Evolutionary conservation across 2,329 filamentous ascomycete genomes (phyloP), one percentile per base, ranked within the genome.

Genomic region (Pseudocercospora vitis): DNA sequence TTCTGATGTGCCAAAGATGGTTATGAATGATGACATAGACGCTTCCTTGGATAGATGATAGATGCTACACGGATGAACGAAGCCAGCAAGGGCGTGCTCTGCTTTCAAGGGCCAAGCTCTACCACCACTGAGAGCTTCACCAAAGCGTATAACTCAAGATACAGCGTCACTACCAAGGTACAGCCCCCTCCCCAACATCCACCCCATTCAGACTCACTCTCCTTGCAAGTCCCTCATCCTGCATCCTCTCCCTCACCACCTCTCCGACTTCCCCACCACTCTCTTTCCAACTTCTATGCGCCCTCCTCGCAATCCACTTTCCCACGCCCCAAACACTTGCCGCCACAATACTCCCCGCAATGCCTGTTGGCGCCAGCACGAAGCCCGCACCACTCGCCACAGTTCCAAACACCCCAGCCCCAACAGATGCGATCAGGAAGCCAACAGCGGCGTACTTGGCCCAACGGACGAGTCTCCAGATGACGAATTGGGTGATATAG

Each of bases 1-100:
- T 87, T 87, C 65, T 84, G 67, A 73, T n/a, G n/a, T n/a, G n/a
- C n/a, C n/a, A n/a, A 29, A 7, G 24, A 45, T 40, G 33, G 33
- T n/a, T n/a, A 19, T 37, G 12, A 37, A 9, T 9, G 4, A 4
- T 40, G 35, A 40, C 6, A 11, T 7, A 29, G n/a, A n/a, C n/a
- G n/a, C n/a, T n/a, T n/a, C n/a, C 11, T 29, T 29, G 26, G 6
- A 29, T 29, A 29, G 26, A 29, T 29, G 26, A 6, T 29, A 29
- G 26, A 29, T 29, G 26, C n/a, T n/a, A n/a, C n/a, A n/a, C n/a
- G n/a, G n/a, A n/a, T n/a, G n/a, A n/a, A n/a, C n/a, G n/a, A n/a
- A n/a, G n/a, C n/a, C n/a, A n/a, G n/a, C n/a, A n/a, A n/a, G n/a
- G n/a, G n/a, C n/a, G n/a, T n/a, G n/a, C n/a, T n/a, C n/a, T n/a